phyloP scores from a whole-genome alignment of 1,284 basidiomycete genomes.

The Moesziomyces sp. region DNA sequence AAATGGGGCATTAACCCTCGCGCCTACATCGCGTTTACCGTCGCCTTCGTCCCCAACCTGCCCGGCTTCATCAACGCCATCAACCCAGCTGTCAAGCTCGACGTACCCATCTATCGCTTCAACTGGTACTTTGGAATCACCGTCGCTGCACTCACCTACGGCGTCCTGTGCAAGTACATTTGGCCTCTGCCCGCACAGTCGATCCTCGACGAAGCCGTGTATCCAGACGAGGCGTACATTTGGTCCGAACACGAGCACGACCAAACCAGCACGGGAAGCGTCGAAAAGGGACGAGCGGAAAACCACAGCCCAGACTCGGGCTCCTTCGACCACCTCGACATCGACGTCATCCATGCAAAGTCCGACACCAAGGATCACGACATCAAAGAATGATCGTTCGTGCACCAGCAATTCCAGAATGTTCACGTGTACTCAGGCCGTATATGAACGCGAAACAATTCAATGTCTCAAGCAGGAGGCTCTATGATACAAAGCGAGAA shows the following conservation, averaged over 20 bases:
- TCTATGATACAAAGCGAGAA: conserved; percentile 9
- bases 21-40: conserved; percentile 27
- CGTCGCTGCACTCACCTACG: conserved; percentile 14
- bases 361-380: not conserved
- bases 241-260: conserved; percentile 12
- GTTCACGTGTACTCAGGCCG: not conserved
- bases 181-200: conserved; percentile 22
- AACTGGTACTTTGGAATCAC: conserved; percentile 37
- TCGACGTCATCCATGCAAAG: conserved; percentile 13
- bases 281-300: not conserved
- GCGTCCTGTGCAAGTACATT: conserved; percentile 18
- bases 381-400: not conserved
- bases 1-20: conserved; percentile 18
- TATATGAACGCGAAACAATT: not conserved
- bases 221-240: conserved; percentile 23
- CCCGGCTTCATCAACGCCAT: conserved; percentile 41
- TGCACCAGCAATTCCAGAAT: not conserved
- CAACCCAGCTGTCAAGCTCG: conserved; percentile 18
- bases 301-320: not conserved
- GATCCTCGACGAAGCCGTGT: conserved; percentile 24
- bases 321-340: conserved; percentile 20
- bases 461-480: not conserved
- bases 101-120: conserved; percentile 30
- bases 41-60: conserved; percentile 28
- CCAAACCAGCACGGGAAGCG: not conserved